A percentile compares a stretch with the other conserved stretches of the same genome.
Conservation (phyloP, 805 yeast genomes). For the Priceomyces melissophilus region DNA sequence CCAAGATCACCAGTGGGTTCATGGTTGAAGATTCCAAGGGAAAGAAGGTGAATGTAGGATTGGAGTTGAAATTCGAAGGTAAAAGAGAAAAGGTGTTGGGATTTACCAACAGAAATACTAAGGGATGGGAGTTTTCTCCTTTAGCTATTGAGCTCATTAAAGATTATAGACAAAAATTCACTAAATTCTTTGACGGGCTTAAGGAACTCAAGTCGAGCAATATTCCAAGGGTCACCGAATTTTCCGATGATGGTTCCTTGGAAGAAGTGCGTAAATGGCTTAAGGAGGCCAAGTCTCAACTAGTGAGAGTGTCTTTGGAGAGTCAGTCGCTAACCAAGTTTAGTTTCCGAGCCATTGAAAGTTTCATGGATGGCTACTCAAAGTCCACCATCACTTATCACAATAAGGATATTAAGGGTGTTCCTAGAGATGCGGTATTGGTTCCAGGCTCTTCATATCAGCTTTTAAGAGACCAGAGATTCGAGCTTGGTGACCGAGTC, state of each 20-base stretch:
- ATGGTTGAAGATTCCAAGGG: constrained; percentile 49
- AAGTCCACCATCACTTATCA: constrained; percentile 44
- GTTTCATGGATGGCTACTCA: constrained; percentile 45
- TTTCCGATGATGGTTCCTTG: constrained; percentile 37
- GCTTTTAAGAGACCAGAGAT: constrained; percentile 68
- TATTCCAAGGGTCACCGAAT: constrained; percentile 37
- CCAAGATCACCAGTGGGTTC: constrained; percentile 73
- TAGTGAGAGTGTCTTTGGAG: constrained; percentile 67
- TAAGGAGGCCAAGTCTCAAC: constrained; percentile 43
- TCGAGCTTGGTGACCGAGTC: constrained; percentile 86
- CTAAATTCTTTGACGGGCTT: constrained; percentile 48
- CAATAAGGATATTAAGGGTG: constrained; percentile 65
- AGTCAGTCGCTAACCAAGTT: constrained; percentile 72
- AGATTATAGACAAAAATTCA: constrained; percentile 61
- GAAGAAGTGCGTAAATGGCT: constrained; percentile 46
- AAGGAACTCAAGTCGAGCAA: constrained; percentile 22
- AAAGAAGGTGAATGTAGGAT: constrained; percentile 66
- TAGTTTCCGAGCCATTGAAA: constrained; percentile 67
- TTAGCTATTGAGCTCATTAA: constrained; percentile 64
- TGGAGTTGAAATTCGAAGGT: constrained; percentile 79
- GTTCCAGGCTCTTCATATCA: constrained; percentile 72
- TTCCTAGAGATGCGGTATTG: constrained; percentile 80
- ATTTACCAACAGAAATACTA: constrained; percentile 64
- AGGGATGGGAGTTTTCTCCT: constrained; percentile 76
- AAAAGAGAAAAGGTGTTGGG: constrained; percentile 84